phyloP scores from a whole-genome alignment of 2,329 filamentous ascomycete species.

The Aspergillus sp. region DNA sequence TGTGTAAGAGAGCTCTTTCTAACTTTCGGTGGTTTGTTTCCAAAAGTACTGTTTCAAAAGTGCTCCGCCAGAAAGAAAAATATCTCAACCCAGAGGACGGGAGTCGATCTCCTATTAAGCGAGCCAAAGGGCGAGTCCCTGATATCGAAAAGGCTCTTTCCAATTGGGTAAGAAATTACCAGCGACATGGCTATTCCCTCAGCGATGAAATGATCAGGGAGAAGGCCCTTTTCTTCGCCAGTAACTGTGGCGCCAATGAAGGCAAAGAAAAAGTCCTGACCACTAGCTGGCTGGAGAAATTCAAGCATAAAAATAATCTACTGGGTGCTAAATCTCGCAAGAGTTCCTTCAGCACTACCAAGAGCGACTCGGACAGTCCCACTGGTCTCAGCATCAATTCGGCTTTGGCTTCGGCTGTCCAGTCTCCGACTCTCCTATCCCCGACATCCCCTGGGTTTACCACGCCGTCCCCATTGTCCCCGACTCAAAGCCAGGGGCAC shows the following conservation, averaged over 20 bases:
- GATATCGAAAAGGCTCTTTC: conserved; percentile 90
- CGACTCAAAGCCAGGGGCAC: conserved; percentile 68
- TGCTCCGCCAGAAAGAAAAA: conserved; percentile 89
- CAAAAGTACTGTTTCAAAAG: conserved; percentile 94
- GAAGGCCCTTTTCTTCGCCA: conserved; percentile 79
- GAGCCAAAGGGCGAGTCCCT: conserved; percentile 78
- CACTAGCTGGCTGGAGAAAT: conserved; percentile 84
- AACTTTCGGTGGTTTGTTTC: conserved; percentile 8
- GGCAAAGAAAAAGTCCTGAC: conserved; percentile 70
- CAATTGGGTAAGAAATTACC: conserved; percentile 81
- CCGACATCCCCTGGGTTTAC: conserved; percentile 69
- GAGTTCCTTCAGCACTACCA: conserved; percentile 43
- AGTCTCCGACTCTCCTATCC: conserved; percentile 67
- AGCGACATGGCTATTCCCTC: conserved; percentile 70
- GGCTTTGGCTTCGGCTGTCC: conserved; percentile 55
- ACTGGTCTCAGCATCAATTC: conserved; percentile 58
- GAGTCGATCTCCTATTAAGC: conserved; percentile 75
- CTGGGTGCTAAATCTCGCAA: conserved; percentile 56
- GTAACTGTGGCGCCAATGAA: conserved; percentile 69
- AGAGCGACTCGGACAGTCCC: conserved; percentile 69
- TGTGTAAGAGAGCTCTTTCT: conserved; percentile 11
- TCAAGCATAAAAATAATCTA: conserved; percentile 82
- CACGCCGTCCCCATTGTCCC: conserved; percentile 70
- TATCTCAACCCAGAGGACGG: conserved; percentile 82
- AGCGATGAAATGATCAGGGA: conserved; percentile 81